Conservation (phyloP, 768 basidiomycete genomes). For the Termitomyces sp. region DNA sequence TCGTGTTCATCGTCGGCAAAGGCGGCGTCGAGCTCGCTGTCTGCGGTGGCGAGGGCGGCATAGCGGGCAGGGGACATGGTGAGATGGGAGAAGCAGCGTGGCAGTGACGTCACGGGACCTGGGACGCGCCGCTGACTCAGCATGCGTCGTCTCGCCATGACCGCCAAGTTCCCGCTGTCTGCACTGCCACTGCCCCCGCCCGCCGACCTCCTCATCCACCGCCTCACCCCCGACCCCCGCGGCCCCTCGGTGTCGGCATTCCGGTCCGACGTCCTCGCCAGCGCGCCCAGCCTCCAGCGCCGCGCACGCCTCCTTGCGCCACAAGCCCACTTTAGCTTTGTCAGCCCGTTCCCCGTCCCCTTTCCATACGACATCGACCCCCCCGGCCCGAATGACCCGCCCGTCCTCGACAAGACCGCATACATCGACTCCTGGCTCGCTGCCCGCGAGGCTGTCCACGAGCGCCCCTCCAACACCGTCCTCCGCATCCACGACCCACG, state of each 20-base stretch:
- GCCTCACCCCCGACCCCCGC: constrained; percentile 53
- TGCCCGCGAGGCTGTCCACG: constrained; percentile 53
- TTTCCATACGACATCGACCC: constrained; percentile 79
- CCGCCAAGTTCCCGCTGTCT: constrained; percentile 21
- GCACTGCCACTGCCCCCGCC: constrained; percentile 13
- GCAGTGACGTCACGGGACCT: background rate
- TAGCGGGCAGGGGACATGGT: constrained; percentile 1
- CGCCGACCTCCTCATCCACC: constrained; percentile 31
- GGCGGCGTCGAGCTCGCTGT: constrained; percentile 29
- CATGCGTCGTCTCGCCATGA: background rate
- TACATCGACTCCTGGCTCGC: constrained; percentile 78
- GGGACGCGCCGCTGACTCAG: background rate
- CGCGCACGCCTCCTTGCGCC: constrained; percentile 56
- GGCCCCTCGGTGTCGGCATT: constrained; percentile 51
- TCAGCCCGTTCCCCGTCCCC: constrained; percentile 73
- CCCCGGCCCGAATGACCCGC: constrained; percentile 30
- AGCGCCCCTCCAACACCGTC: constrained; percentile 16
- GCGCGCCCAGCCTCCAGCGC: constrained; percentile 62
- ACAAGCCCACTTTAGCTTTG: constrained; percentile 70
- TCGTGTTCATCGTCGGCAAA: constrained; percentile 18
- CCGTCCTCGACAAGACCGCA: constrained; percentile 45
- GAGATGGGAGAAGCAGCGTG: background rate
- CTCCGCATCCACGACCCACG: constrained; percentile 41
- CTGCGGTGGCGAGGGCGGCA: background rate
- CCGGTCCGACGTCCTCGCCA: constrained; percentile 40